These are phyloP conservation scores for Wallacemonas sp. DNA, from an alignment of 208 protist species.

Conservation along the genomic window DNA sequence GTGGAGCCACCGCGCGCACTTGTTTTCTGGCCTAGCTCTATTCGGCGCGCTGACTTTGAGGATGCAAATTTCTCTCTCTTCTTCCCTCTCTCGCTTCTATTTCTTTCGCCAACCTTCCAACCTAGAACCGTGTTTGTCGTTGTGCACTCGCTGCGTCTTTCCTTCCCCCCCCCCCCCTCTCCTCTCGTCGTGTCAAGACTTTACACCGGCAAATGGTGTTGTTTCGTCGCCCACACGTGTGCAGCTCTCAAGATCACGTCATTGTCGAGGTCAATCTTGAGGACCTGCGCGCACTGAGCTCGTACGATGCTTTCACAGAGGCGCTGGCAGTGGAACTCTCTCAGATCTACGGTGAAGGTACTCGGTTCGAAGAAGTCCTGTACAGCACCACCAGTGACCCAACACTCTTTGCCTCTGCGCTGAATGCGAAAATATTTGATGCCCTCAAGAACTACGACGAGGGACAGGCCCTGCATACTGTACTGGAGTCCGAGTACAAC, in stretches of 20 bases:
- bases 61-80: too few species aligned
- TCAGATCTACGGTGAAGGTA: constrained; percentile 36
- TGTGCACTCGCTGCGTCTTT: too few species aligned
- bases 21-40: too few species aligned
- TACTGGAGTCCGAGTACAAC: constrained; percentile 7
- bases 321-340: constrained; percentile 48
- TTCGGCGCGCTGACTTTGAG: too few species aligned
- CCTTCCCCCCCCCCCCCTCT: too few species aligned
- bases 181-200: too few species aligned
- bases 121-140: too few species aligned
- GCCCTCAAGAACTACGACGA: constrained; percentile 47
- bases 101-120: too few species aligned
- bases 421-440: constrained; percentile 47
- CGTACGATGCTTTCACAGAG: constrained; percentile 44
- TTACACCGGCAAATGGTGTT: constrained; percentile 29
- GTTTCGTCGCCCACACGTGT: constrained; percentile 64
- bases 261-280: constrained; percentile 57
- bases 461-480: constrained; percentile 15
- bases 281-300: constrained; percentile 34
- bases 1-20: too few species aligned
- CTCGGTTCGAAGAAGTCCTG: constrained; percentile 20
- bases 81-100: too few species aligned
- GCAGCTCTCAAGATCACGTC: constrained; percentile 35
- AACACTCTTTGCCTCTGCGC: constrained; percentile 32
- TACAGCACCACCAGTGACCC: constrained; percentile 54